Percentiles rank a stretch among this genome's conserved stretches.
phyloP scores from a whole-genome alignment of 768 basidiomycete species.

The Suillus plorans region DNA sequence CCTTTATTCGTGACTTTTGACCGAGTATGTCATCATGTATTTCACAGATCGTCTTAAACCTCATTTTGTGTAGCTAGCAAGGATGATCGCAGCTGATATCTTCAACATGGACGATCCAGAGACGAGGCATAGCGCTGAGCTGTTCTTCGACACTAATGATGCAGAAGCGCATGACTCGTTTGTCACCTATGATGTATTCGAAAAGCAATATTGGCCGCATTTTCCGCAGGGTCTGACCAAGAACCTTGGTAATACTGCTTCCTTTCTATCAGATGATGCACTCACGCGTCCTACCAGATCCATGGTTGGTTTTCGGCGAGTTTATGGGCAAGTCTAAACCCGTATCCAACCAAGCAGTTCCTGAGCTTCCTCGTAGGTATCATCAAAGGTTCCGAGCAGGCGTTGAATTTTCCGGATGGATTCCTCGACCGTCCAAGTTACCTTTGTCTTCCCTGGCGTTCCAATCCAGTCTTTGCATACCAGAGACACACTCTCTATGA shows the following conservation, averaged over 20 bases:
- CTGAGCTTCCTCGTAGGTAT: constrained; percentile 38
- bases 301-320: constrained; percentile 62
- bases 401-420: constrained; percentile 34
- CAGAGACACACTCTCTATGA: constrained; percentile 50
- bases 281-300: constrained; percentile 41
- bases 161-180: constrained; percentile 17
- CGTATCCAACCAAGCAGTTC: neutral
- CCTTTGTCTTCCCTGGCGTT: constrained; percentile 45
- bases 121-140: constrained; percentile 4
- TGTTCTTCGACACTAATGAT: constrained; percentile 18
- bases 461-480: constrained; percentile 54
- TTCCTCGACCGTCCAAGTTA: constrained; percentile 48
- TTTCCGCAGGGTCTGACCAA: constrained; percentile 51
- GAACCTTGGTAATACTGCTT: constrained; percentile 44
- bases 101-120: constrained; percentile 9
- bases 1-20: constrained; percentile 72
- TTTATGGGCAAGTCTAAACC: constrained; percentile 49
- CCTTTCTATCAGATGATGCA: neutral
- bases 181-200: constrained; percentile 49
- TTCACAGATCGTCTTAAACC: neutral
- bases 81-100: constrained; percentile 28
- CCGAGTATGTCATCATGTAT: constrained; percentile 36
- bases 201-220: constrained; percentile 56
- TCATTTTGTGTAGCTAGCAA: constrained; percentile 17
- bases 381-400: constrained; percentile 64